Base-by-base conservation (phyloP, 2,329 filamentous ascomycete species). In the Lachnellula suecica region DNA sequence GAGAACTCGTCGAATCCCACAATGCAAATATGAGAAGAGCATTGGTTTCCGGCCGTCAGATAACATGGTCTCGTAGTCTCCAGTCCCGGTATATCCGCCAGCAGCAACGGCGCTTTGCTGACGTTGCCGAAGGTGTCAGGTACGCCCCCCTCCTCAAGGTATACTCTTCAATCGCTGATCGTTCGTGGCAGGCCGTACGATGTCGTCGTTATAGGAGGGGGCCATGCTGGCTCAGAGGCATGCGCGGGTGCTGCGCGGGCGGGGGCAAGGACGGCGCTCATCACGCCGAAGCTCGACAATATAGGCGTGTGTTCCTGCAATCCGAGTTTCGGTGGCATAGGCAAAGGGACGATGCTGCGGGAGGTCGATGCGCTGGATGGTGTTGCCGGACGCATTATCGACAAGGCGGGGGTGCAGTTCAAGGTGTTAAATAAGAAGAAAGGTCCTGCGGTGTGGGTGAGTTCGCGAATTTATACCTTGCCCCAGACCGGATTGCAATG, bases 251-350 rank as follows among this genome's bases (percentile, higher is more conserved):
- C 94, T 13, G 94, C 94, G 41, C 84, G 94, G 65, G 83, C 89
- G 15, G 94, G 94, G 47, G 94, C 93, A 45, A 85, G 86, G 63
- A 97, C 94, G 38, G 93, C 88, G 2, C 81, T 99, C 60, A 79
- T 99, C 44, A 99, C 94, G 1, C 94, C 93, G 2, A 91, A 88
- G 54, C 71, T 90, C 52, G 86, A 92, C 53, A 96, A 97, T 63
- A 84, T 97, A 19, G 93, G 93, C 50, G 90, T 94, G 25, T 97
- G 93, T 74, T 97, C 92, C 31, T 97, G 93, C 74, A 97, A 97
- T 69, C 93, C 93, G 2, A 96, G 91, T 59, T 96, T 99, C 67
- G 94, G 94, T 35, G 94, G 94, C n/a, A 97, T 99, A 62, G 94
- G 94, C 41, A 99, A 99, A 70, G 94, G 94, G 15, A 97, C 90